phyloP scores from a whole-genome alignment of 495 filamentous ascomycete genomes.

The Xylaria telfairii region DNA sequence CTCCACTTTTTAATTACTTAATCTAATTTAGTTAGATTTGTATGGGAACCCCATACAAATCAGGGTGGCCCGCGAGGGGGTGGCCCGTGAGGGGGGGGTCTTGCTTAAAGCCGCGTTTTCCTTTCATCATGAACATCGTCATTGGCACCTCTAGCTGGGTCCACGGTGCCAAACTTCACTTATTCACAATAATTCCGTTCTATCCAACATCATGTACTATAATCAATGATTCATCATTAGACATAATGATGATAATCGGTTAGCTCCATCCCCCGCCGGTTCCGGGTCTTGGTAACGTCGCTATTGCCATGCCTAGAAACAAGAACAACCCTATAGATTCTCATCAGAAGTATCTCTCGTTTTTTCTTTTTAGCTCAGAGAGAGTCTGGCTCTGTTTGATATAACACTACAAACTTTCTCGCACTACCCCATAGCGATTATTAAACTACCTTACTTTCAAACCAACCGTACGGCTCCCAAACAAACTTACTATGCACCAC shows the following conservation, averaged over 20 bases:
- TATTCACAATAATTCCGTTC: neutral
- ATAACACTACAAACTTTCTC: neutral
- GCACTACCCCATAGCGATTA: neutral
- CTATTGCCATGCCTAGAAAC: neutral
- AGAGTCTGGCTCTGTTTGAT: neutral
- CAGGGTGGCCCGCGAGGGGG: too few species aligned
- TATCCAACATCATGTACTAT: neutral
- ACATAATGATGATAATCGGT: constrained; percentile 2
- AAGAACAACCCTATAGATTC: neutral
- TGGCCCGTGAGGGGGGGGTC: too few species aligned
- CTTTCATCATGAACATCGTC: too few species aligned
- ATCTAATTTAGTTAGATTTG: too few species aligned
- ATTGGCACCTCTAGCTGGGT: neutral
- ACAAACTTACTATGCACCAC: neutral
- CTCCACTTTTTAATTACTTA: too few species aligned
- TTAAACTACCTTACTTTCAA: neutral
- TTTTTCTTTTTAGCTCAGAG: neutral
- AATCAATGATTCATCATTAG: neutral
- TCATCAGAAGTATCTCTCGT: neutral
- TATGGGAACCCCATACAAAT: too few species aligned
- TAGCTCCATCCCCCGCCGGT: neutral
- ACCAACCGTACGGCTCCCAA: neutral
- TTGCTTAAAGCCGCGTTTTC: neutral
- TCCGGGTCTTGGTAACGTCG: neutral
- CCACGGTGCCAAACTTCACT: neutral